Evolutionary conservation across 306 rosid genomes (phyloP).

Genomic region (Inga laurina): DNA sequence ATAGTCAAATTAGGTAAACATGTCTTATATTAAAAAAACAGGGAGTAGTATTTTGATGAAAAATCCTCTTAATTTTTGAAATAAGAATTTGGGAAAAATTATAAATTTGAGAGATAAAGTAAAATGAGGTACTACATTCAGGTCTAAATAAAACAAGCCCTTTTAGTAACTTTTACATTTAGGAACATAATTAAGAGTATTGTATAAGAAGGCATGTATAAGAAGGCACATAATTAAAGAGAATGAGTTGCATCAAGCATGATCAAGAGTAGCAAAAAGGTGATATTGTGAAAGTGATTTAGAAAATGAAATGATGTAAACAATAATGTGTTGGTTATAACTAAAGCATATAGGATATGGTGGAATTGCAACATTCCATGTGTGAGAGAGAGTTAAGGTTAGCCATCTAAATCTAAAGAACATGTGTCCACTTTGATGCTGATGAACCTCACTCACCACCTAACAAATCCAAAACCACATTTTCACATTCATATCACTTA

Average conservation of each 20-base stretch:
- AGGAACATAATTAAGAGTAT: not conserved
- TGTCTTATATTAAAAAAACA: too few relatives aligned
- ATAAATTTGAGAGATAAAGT: too few relatives aligned
- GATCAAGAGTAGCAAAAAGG: not conserved
- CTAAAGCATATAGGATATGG: not conserved
- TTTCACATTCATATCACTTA: not conserved
- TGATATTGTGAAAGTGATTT: not conserved
- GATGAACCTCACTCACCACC: not conserved
- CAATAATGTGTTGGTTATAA: conserved; percentile 6
- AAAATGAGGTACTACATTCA: too few relatives aligned
- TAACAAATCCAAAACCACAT: not conserved
- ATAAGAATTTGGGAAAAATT: too few relatives aligned
- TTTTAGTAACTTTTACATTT: too few relatives aligned
- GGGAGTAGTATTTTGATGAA: too few relatives aligned
- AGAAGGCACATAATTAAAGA: not conserved
- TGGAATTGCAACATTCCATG: not conserved
- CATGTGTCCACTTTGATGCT: not conserved
- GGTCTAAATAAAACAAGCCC: too few relatives aligned
- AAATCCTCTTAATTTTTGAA: not conserved
- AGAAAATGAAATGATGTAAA: not conserved
- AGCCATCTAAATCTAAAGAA: not conserved
- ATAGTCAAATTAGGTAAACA: too few relatives aligned
- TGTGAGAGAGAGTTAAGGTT: conserved; percentile 3
- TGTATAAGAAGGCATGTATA: not conserved
- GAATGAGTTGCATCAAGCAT: not conserved